These are phyloP conservation scores for Alternaria sp. DNA, from an alignment of 2,329 filamentous ascomycete species.

Conservation along the genomic window DNA sequence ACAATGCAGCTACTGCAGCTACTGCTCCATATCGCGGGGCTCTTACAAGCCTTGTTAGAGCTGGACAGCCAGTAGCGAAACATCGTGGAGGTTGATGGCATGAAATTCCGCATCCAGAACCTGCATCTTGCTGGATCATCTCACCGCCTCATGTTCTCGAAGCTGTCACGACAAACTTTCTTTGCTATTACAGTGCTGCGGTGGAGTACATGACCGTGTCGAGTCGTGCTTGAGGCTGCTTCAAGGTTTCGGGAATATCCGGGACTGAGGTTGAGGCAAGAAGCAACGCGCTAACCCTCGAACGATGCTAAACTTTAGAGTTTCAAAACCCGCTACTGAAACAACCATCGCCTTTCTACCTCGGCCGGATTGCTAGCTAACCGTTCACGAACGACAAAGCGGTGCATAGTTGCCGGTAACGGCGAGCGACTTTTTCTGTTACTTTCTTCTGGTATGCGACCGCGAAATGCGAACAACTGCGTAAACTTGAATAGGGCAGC, in stretches of 20 bases:
- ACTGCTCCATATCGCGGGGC: background rate
- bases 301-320: conserved; percentile 34
- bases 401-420: background rate
- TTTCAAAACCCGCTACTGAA: conserved; percentile 34
- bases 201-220: background rate
- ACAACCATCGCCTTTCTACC: conserved; percentile 17
- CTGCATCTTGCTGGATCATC: conserved; percentile 2
- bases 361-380: conserved; percentile 6
- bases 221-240: background rate
- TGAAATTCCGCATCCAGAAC: background rate
- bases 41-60: background rate
- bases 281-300: conserved; percentile 26
- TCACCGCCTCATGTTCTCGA: background rate
- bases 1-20: background rate
- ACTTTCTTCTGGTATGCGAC: background rate
- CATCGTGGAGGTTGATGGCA: conserved; percentile 1
- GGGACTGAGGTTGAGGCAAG: conserved; percentile 8
- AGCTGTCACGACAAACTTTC: background rate
- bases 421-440: background rate
- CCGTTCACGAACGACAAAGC: conserved; percentile 2
- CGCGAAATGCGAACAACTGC: background rate
- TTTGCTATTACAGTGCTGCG: background rate
- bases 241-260: conserved; percentile 25
- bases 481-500: background rate
- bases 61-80: conserved; percentile 3